phyloP scores from a whole-genome alignment of 768 basidiomycete species.

The Lepiota venenata region DNA sequence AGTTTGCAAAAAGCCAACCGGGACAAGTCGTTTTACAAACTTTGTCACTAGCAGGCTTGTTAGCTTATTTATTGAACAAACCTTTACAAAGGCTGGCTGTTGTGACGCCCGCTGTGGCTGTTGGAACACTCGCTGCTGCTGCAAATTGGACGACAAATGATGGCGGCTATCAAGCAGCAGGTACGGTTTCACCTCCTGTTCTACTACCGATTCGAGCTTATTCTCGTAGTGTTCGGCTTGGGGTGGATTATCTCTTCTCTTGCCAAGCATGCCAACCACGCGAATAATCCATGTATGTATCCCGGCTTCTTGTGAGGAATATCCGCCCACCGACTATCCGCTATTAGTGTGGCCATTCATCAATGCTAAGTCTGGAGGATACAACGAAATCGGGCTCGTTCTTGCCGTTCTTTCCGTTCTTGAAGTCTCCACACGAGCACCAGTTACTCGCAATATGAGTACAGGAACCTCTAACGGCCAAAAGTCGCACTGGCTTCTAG shows the following conservation, averaged over 20 bases:
- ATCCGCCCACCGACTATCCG: background rate
- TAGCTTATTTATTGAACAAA: conserved; percentile 11
- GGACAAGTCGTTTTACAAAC: conserved; percentile 13
- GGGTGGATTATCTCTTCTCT: conserved; percentile 67
- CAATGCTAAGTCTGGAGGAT: conserved; percentile 60
- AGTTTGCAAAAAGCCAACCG: conserved; percentile 4
- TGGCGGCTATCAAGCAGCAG: conserved; percentile 46
- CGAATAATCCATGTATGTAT: conserved; percentile 71
- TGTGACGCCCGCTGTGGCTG: conserved; percentile 7
- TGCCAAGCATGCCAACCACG: conserved; percentile 74
- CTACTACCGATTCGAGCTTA: background rate
- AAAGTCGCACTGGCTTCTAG: conserved; percentile 14
- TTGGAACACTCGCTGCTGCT: background rate
- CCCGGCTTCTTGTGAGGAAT: conserved; percentile 6
- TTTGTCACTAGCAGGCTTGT: conserved; percentile 10
- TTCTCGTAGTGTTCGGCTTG: conserved; percentile 50
- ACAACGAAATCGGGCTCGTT: conserved; percentile 62
- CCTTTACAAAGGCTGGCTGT: conserved; percentile 10
- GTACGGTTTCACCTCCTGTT: conserved; percentile 18
- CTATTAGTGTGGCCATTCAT: conserved; percentile 75
- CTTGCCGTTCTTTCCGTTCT: conserved; percentile 56
- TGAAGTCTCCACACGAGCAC: conserved; percentile 47
- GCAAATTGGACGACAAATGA: conserved; percentile 13
- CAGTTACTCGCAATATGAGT: conserved; percentile 1
- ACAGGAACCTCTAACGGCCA: background rate